Percentiles rank a stretch among this genome's conserved stretches.
Conservation (phyloP, 2,329 filamentous ascomycete species). For the Xylaria sp. region DNA sequence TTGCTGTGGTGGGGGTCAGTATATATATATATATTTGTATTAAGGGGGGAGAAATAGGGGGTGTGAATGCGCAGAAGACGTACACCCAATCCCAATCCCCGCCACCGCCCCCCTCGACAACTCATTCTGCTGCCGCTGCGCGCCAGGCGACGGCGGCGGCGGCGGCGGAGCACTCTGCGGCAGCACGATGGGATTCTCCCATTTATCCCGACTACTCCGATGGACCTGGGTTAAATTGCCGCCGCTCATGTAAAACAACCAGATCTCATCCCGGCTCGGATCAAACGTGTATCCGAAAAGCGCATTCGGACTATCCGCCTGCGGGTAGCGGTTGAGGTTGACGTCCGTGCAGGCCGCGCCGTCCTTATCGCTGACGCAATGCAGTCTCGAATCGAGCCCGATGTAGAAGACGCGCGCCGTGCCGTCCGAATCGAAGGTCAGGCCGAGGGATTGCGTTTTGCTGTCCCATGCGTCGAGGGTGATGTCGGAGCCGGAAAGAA, state of each 20-base stretch:
- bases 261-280: slow-evolving; percentile 21
- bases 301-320: slow-evolving; percentile 30
- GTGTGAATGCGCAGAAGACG: not conserved
- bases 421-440: slow-evolving; percentile 12
- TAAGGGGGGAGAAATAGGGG: not conserved
- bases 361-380: slow-evolving; percentile 21
- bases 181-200: slow-evolving; percentile 27
- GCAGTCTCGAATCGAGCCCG: slow-evolving; percentile 29
- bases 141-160: not conserved
- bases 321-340: slow-evolving; percentile 28
- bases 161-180: slow-evolving; percentile 5
- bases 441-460: slow-evolving; percentile 3
- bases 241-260: slow-evolving; percentile 32
- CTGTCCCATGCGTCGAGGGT: slow-evolving; percentile 16
- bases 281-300: slow-evolving; percentile 28
- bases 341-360: not conserved
- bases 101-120: slow-evolving; percentile 14
- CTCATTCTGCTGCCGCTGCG: not conserved
- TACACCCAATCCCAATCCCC: slow-evolving; percentile 20
- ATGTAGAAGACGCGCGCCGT: slow-evolving; percentile 17
- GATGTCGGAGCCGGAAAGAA: not conserved
- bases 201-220: slow-evolving; percentile 22
- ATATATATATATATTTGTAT: not conserved
- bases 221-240: slow-evolving; percentile 28
- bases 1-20: slow-evolving; percentile 9